These are phyloP conservation scores for Sarocladium kiliense DNA, from an alignment of 2,329 filamentous ascomycete species.

Conservation along the genomic window DNA sequence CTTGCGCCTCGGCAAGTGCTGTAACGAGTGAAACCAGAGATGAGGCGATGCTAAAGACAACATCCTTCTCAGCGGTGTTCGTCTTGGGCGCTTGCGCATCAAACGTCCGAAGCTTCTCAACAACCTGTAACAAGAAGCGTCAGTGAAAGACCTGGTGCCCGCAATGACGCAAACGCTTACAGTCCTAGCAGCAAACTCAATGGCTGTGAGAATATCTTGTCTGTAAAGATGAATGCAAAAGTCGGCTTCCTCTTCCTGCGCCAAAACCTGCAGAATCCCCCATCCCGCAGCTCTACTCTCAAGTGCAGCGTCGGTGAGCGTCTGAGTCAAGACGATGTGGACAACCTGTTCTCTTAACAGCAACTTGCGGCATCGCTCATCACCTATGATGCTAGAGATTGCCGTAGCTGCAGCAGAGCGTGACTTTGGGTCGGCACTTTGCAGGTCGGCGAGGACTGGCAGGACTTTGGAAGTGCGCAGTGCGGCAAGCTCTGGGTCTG, in stretches of 20 bases:
- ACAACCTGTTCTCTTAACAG: slow-evolving; percentile 63
- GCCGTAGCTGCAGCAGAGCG: slow-evolving; percentile 54
- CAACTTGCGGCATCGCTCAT: slow-evolving; percentile 57
- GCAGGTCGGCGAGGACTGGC: slow-evolving; percentile 56
- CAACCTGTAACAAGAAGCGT: slow-evolving; percentile 22
- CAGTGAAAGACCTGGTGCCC: not conserved
- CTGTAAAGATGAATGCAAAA: slow-evolving; percentile 63
- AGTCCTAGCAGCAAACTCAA: slow-evolving; percentile 49
- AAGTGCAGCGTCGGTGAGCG: slow-evolving; percentile 56
- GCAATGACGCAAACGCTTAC: slow-evolving; percentile 30
- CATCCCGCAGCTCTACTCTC: slow-evolving; percentile 63
- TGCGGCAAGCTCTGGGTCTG: slow-evolving; percentile 58
- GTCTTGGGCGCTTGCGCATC: slow-evolving; percentile 31
- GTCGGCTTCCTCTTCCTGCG: slow-evolving; percentile 59
- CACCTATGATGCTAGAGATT: slow-evolving; percentile 57
- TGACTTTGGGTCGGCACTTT: slow-evolving; percentile 53
- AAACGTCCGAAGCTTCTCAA: slow-evolving; percentile 29
- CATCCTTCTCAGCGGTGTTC: slow-evolving; percentile 48
- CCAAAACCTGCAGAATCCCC: slow-evolving; percentile 58
- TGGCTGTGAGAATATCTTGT: slow-evolving; percentile 54
- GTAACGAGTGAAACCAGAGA: slow-evolving; percentile 49
- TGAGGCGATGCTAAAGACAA: slow-evolving; percentile 48
- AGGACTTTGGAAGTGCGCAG: slow-evolving; percentile 59
- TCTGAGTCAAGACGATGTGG: slow-evolving; percentile 57
- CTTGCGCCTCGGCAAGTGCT: slow-evolving; percentile 52